These are phyloP conservation scores for Ganoderma multipileum DNA, from an alignment of 1,284 basidiomycete genomes.

Conservation along the genomic window DNA sequence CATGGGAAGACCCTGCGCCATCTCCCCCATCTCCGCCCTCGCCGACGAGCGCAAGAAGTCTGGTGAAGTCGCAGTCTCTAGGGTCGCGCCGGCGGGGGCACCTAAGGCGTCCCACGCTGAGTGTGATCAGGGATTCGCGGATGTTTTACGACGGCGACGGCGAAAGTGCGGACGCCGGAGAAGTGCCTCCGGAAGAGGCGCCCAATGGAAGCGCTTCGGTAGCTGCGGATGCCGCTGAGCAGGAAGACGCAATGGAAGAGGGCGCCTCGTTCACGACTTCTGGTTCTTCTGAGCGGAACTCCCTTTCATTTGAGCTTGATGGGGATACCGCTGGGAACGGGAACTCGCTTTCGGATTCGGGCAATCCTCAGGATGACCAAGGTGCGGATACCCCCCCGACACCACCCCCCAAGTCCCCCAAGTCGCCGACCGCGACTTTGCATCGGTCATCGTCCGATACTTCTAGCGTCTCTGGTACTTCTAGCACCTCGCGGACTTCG, in stretches of 20 bases:
- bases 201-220: conserved; percentile 10
- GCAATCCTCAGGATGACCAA: background rate
- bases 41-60: conserved; percentile 20
- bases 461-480: conserved; percentile 17
- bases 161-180: conserved; percentile 27
- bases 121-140: conserved; percentile 39
- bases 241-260: conserved; percentile 5
- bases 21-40: conserved; percentile 17
- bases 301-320: conserved; percentile 23
- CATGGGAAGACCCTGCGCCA: conserved; percentile 31
- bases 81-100: conserved; percentile 30
- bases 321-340: conserved; percentile 1
- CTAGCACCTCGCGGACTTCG: conserved; percentile 12
- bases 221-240: conserved; percentile 4
- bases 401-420: conserved; percentile 27
- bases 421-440: conserved; percentile 6
- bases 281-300: conserved; percentile 18
- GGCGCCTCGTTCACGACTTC: conserved; percentile 9
- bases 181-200: conserved; percentile 14
- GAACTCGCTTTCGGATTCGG: background rate
- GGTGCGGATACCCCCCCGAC: conserved; percentile 18
- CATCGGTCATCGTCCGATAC: conserved; percentile 9
- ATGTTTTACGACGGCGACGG: conserved; percentile 32
- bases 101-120: conserved; percentile 36
- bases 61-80: conserved; percentile 19